A percentile compares a stretch with the other conserved stretches of the same genome.
Conservation (phyloP, 805 yeast genomes). For the Lipomyces chichibuensis region DNA sequence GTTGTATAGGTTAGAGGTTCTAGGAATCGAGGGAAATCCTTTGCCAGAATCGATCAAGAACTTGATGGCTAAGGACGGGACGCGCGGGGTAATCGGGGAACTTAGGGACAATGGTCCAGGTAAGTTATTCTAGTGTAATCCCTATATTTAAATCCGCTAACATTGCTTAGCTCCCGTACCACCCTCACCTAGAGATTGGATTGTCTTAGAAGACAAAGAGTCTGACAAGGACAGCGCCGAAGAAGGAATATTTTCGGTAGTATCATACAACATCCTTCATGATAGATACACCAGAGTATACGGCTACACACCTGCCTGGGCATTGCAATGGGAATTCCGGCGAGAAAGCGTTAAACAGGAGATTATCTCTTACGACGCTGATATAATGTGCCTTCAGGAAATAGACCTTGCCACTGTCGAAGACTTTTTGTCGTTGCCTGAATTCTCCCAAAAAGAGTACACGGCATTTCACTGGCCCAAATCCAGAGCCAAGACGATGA, state of each 20-base stretch:
- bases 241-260: conserved; percentile 61
- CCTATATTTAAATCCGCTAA: background rate
- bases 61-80: conserved; percentile 77
- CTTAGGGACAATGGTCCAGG: conserved; percentile 78
- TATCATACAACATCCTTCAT: conserved; percentile 90
- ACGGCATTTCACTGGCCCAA: conserved; percentile 81
- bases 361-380: conserved; percentile 64
- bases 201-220: conserved; percentile 75
- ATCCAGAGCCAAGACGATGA: conserved; percentile 81
- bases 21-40: conserved; percentile 94
- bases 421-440: conserved; percentile 76
- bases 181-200: conserved; percentile 81
- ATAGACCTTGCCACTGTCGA: conserved; percentile 86
- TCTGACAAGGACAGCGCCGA: conserved; percentile 21
- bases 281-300: conserved; percentile 94
- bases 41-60: conserved; percentile 66
- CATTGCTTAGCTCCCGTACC: conserved; percentile 47
- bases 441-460: conserved; percentile 74
- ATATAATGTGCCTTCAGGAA: conserved; percentile 90
- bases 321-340: conserved; percentile 90
- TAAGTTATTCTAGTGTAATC: background rate
- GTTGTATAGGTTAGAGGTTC: conserved; percentile 76
- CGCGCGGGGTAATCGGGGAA: conserved; percentile 76
- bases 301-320: conserved; percentile 97
- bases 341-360: conserved; percentile 75